Percentiles rank a stretch among this genome's conserved stretches.
Evolutionary conservation across 257 asterid species (phyloP).

Genomic region (Solanum virginianum): DNA sequence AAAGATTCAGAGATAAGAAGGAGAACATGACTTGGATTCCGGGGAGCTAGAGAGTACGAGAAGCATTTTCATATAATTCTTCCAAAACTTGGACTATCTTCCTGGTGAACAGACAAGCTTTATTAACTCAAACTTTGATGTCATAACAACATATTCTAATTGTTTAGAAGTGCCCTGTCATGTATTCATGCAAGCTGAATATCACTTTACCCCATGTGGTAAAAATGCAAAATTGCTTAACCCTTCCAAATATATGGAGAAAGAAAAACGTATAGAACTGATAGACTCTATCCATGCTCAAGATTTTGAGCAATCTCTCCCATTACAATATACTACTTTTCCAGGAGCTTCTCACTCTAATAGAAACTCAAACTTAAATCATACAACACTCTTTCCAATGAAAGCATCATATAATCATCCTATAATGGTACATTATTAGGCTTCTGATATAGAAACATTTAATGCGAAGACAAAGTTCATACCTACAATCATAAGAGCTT

Average conservation of each 20-base stretch:
- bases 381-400: neutral
- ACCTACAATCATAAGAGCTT: conserved; percentile 73
- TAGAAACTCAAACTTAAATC: neutral
- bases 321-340: neutral
- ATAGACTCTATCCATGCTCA: neutral
- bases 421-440: neutral
- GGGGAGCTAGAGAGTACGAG: neutral
- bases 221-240: neutral
- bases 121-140: neutral
- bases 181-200: neutral
- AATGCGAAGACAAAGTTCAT: neutral
- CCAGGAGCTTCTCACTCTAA: neutral
- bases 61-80: neutral
- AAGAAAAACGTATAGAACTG: neutral
- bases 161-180: neutral
- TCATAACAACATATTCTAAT: neutral
- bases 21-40: neutral
- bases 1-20: neutral
- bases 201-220: neutral
- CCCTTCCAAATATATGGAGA: neutral
- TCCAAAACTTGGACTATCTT: neutral
- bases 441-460: neutral
- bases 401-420: neutral
- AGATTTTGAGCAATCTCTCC: neutral
- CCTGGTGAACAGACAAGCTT: neutral